Base-by-base conservation (phyloP, 2,329 filamentous ascomycete species). In the Hirsutella minnesotensis region DNA sequence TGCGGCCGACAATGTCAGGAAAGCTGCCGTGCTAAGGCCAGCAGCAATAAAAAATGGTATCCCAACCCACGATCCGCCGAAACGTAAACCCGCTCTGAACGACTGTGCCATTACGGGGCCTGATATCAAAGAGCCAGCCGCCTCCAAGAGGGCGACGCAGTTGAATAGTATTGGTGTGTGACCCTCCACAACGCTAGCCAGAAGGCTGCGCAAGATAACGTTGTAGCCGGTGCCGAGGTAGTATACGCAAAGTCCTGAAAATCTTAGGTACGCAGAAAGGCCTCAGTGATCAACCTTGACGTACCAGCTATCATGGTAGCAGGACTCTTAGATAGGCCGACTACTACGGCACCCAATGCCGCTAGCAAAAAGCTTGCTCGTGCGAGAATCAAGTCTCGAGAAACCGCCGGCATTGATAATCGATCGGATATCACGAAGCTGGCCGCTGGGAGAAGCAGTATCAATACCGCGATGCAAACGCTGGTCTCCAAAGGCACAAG, bases 171-270 rank as follows among this genome's bases (percentile, higher is more conserved):
- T 30, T n/a, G 30, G 19, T 8, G 21, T 18, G 31, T 37, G 15
- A n/a, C 33, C 30, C 13, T 42, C 30, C 9, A 36, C 30, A 19
- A 42, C n/a, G 13, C 12, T 18, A 9, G 40, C 33, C 19, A 42
- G 15, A 3, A 42, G 19, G 24, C 31, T 42, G 30, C 33, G 40
- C 16, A 42, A 21, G 30, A 37, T 29, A 12, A 42, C 19, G 15
- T 42, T 42, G 33, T 42, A 37, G 15, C 30, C 40, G 13, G 19
- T n/a, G 13, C 40, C 40, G 30, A 37, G 30, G 21, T 36, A 42
- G 16, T n/a, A 36, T 15, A 37, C 22, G 19, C 21, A 24, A 37
- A 42, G 30, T 2, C 40, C 40, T 42, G 13, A 38, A 9, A 22
- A 3, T 16, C n/a, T 38, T 38, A 38, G 36, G 24, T 24, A 24